Percentiles rank a stretch among this genome's conserved stretches.
Conservation (phyloP, 306 rosid species). For the Gleditsia sinensis region DNA sequence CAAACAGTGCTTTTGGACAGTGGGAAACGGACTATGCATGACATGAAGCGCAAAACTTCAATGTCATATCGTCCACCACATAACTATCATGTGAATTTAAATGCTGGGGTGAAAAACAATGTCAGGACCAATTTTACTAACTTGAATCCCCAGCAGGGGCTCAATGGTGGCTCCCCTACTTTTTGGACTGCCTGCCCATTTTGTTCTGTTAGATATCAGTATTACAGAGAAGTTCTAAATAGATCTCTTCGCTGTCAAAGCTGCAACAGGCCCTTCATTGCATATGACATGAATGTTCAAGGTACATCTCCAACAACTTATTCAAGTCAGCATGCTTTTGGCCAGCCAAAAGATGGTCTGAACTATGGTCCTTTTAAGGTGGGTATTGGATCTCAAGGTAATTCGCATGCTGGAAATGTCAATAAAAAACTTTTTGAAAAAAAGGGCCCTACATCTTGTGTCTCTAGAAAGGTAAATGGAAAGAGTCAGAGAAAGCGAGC, state of each 20-base stretch:
- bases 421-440: conserved; percentile 35
- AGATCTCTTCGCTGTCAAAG: conserved; percentile 71
- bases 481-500: conserved; percentile 60
- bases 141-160: conserved; percentile 43
- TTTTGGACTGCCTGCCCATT: conserved; percentile 95
- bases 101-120: conserved; percentile 44
- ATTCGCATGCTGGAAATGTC: conserved; percentile 42
- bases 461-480: conserved; percentile 46
- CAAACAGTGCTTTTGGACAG: conserved; percentile 78
- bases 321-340: conserved; percentile 51
- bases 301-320: conserved; percentile 44
- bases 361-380: conserved; percentile 42
- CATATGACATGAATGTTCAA: conserved; percentile 48
- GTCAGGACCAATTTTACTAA: conserved; percentile 43
- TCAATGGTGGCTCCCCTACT: conserved; percentile 46
- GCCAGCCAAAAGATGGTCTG: conserved; percentile 42
- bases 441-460: conserved; percentile 29
- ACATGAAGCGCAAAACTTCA: conserved; percentile 56
- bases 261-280: conserved; percentile 64
- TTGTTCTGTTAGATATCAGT: conserved; percentile 74
- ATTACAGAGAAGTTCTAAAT: conserved; percentile 60
- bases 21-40: conserved; percentile 62
- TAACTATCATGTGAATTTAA: conserved; percentile 38
- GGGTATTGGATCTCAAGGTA: conserved; percentile 43
- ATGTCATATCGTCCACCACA: conserved; percentile 44